Evolutionary conservation across 371 early-diverging fungal species (phyloP).

Genomic region (Mucor mucedo): DNA sequence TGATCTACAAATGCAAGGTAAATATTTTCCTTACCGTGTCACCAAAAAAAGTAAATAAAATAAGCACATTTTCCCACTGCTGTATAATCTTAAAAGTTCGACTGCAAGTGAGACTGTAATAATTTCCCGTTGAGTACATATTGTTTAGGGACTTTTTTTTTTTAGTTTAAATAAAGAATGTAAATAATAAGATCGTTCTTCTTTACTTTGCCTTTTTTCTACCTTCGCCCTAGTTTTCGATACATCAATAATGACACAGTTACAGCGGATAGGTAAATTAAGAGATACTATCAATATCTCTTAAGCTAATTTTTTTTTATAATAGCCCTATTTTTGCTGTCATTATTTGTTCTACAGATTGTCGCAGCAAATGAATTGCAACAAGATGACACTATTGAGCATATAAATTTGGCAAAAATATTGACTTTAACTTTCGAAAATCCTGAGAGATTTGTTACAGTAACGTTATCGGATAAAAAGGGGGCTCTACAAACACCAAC

Average conservation of each 20-base stretch:
- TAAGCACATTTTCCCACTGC: not conserved
- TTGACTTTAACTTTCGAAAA: not conserved
- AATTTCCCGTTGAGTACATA: not conserved
- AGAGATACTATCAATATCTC: not conserved
- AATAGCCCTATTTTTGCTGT: not conserved
- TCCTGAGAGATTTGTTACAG: not conserved
- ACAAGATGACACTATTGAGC: not conserved
- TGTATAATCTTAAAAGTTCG: too few relatives aligned
- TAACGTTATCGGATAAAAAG: not conserved
- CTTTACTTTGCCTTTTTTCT: not conserved
- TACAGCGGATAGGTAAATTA: not conserved
- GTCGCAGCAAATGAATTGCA: not conserved
- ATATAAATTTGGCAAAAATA: not conserved
- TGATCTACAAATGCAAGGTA: not conserved
- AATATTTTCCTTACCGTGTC: not conserved
- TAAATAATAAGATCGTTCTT: not conserved
- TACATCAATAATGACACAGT: not conserved
- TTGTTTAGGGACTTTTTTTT: not conserved
- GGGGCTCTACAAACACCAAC: not conserved
- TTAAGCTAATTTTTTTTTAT: not conserved
- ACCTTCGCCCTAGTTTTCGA: not conserved
- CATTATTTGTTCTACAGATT: not conserved
- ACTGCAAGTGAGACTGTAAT: not conserved
- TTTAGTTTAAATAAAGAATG: not conserved
- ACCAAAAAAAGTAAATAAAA: not conserved